Conservation (phyloP, 169 alveolate genomes). For the Plasmodium yoelii region DNA sequence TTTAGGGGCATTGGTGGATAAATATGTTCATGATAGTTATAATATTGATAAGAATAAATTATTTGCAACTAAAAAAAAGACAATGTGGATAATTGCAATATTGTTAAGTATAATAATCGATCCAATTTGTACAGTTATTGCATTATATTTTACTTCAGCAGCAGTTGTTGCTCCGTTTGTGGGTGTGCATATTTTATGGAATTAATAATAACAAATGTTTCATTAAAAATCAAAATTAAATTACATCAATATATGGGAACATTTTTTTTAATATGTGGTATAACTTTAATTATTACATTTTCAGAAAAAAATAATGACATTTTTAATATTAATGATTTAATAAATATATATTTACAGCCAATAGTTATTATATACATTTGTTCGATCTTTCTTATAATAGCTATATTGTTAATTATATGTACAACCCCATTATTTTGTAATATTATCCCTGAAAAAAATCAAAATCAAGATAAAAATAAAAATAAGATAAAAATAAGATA, state of each 20-base stretch:
- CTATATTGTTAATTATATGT: slow-evolving; percentile 25
- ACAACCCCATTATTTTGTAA: slow-evolving; percentile 21
- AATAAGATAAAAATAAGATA: no score
- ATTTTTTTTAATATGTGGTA: slow-evolving; percentile 54
- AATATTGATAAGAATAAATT: slow-evolving; percentile 8
- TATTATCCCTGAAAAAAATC: not conserved
- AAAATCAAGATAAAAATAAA: no score
- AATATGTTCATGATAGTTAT: slow-evolving; percentile 62
- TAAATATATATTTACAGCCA: slow-evolving; percentile 44
- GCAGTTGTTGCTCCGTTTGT: slow-evolving; percentile 67
- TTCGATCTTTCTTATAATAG: slow-evolving; percentile 9
- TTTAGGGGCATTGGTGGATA: slow-evolving; percentile 65
- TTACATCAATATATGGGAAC: slow-evolving; percentile 70
- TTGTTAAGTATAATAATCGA: slow-evolving; percentile 44
- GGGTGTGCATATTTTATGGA: slow-evolving; percentile 73
- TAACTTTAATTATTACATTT: slow-evolving; percentile 42
- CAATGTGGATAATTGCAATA: slow-evolving; percentile 40
- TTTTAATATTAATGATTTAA: slow-evolving; percentile 34
- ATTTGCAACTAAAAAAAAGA: slow-evolving; percentile 9
- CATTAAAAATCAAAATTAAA: slow-evolving; percentile 47
- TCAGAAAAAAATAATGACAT: slow-evolving; percentile 64
- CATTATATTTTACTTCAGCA: slow-evolving; percentile 67
- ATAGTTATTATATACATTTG: slow-evolving; percentile 22
- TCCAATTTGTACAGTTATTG: slow-evolving; percentile 25
- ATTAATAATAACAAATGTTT: slow-evolving; percentile 50